Percentiles rank a stretch among this genome's conserved stretches.
Conservation (phyloP, 257 asterid species). For the Thymus mandschuricus region DNA sequence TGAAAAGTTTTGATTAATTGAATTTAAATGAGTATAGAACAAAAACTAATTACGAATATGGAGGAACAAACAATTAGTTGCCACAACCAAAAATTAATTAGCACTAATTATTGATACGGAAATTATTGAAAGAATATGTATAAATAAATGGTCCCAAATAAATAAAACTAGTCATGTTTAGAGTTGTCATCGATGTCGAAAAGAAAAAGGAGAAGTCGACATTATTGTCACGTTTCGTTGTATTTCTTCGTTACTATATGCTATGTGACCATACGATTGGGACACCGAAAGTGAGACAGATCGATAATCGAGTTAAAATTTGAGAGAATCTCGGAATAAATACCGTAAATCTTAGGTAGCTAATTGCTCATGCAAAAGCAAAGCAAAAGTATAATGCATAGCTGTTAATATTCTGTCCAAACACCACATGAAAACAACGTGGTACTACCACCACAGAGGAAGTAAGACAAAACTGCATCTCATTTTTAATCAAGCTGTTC, state of each 20-base stretch:
- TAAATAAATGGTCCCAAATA: not conserved
- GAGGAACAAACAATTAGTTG: not conserved
- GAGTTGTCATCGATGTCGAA: not conserved
- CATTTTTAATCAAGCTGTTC: not conserved
- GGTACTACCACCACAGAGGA: conserved; percentile 16
- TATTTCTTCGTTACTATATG: too few species aligned
- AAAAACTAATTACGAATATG: not conserved
- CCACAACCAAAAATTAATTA: not conserved
- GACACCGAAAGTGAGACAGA: too few species aligned
- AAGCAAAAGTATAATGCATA: not conserved
- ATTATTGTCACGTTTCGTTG: too few species aligned
- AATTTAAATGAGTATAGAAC: too few species aligned
- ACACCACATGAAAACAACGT: conserved; percentile 5
- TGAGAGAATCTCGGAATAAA: too few species aligned
- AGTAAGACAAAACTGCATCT: not conserved
- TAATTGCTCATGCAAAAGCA: not conserved
- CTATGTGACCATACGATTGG: too few species aligned
- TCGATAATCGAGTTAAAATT: too few species aligned
- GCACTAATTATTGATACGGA: not conserved
- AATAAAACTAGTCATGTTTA: too few species aligned
- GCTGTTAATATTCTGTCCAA: not conserved
- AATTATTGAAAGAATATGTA: not conserved
- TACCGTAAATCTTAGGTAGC: too few species aligned
- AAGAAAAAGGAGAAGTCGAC: not conserved
- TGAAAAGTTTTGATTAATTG: too few species aligned